Percentiles rank a stretch among this genome's conserved stretches.
These are phyloP conservation scores for Podospora pseudocomata DNA, from an alignment of 495 filamentous ascomycete genomes.

Conservation along the genomic window DNA sequence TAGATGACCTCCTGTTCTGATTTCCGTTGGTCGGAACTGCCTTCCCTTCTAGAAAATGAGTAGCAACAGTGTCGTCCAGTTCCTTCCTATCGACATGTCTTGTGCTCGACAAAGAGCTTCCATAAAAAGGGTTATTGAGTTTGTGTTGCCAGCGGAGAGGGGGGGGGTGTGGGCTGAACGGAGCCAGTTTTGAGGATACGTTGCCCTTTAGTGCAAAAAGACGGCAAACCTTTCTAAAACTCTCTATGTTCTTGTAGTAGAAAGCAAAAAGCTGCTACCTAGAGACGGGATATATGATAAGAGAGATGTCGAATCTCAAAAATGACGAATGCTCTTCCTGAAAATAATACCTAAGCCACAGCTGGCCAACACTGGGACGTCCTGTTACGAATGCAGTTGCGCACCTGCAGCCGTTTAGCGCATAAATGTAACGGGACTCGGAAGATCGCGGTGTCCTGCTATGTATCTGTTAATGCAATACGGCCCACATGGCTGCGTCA, in stretches of 20 bases:
- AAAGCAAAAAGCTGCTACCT: neutral
- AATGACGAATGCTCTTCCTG: constrained; percentile 3
- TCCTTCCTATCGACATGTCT: constrained; percentile 4
- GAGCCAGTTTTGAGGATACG: neutral
- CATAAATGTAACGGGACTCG: constrained; percentile 2
- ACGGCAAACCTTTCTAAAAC: neutral
- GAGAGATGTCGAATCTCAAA: neutral
- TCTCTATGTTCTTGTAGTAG: neutral
- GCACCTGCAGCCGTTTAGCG: constrained; percentile 11
- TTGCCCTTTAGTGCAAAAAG: constrained; percentile 1
- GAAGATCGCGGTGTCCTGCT: neutral
- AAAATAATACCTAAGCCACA: neutral
- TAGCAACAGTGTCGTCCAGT: neutral
- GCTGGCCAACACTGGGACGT: constrained; percentile 5
- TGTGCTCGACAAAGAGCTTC: constrained; percentile 5
- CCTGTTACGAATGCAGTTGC: constrained; percentile 10
- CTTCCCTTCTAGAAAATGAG: neutral
- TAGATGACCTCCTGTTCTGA: neutral
- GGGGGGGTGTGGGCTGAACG: neutral
- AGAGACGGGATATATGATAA: neutral
- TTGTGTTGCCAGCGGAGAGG: neutral
- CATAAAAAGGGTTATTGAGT: neutral
- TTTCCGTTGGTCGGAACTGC: neutral
- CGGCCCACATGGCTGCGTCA: neutral
- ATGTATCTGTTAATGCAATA: constrained; percentile 13